A percentile compares a stretch with the other conserved stretches of the same genome.
Evolutionary conservation across 495 filamentous ascomycete genomes (phyloP).

Genomic region (Hypoxylon fragiforme): DNA sequence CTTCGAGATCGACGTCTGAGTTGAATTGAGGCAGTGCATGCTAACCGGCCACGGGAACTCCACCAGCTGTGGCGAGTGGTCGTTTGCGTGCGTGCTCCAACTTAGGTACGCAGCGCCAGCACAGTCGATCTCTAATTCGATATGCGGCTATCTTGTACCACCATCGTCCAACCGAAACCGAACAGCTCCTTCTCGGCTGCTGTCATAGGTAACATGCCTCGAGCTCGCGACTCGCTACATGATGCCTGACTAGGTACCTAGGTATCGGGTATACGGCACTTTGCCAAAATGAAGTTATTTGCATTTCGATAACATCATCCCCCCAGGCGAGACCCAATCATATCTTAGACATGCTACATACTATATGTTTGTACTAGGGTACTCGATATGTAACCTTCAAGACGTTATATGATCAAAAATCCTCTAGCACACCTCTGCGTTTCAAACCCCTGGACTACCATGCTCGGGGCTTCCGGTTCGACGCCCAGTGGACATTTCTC

Average conservation of each 20-base stretch:
- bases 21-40: conserved; percentile 30
- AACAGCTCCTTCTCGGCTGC: conserved; percentile 13
- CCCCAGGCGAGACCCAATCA: not conserved
- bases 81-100: conserved; percentile 16
- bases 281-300: conserved; percentile 9
- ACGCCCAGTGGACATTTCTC: not conserved
- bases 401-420: too few relatives aligned
- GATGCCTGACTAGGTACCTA: too few relatives aligned
- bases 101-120: not conserved
- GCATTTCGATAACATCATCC: not conserved
- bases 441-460: too few relatives aligned
- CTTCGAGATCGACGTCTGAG: conserved; percentile 25
- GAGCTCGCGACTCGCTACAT: too few relatives aligned
- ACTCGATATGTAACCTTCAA: too few relatives aligned
- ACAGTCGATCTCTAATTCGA: conserved; percentile 22
- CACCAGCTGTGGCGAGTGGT: conserved; percentile 33
- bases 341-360: conserved; percentile 2
- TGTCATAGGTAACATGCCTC: conserved; percentile 11
- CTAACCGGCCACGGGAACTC: not conserved
- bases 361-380: too few relatives aligned
- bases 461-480: not conserved
- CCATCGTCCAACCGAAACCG: conserved; percentile 6
- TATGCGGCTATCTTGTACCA: conserved; percentile 28
- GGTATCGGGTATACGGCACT: conserved; percentile 16
- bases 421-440: too few relatives aligned